Percentiles rank a stretch among this genome's conserved stretches.
Evolutionary conservation across 2,329 filamentous ascomycete genomes (phyloP).

Genomic region (Cladosporium halotolerans): DNA sequence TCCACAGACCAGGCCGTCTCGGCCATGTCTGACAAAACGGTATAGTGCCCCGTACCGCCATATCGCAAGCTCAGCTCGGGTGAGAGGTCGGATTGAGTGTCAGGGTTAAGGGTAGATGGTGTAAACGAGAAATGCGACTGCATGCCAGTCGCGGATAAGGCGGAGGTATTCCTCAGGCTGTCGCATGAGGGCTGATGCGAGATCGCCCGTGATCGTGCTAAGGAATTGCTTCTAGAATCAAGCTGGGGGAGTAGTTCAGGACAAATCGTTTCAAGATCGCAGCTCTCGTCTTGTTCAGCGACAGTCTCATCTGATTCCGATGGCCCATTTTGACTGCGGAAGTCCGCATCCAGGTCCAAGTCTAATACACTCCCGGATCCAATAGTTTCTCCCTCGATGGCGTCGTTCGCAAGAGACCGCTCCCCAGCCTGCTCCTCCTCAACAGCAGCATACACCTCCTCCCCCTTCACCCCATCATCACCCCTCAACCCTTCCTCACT

Average conservation of each 20-base stretch:
- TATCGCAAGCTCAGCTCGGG: background rate
- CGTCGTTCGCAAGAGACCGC: too few species aligned
- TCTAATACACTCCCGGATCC: too few species aligned
- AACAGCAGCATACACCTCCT: too few species aligned
- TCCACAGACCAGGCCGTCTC: conserved; percentile 7
- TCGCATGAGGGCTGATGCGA: conserved; percentile 9
- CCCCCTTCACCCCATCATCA: too few species aligned
- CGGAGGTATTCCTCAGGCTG: background rate
- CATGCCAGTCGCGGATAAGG: background rate
- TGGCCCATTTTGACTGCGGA: too few species aligned
- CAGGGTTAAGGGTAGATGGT: background rate
- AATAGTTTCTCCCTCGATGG: too few species aligned
- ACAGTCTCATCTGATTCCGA: too few species aligned
- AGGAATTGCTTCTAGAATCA: conserved; percentile 9
- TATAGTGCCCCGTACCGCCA: background rate
- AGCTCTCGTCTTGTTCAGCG: too few species aligned
- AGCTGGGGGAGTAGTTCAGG: conserved; percentile 10
- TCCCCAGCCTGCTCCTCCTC: too few species aligned
- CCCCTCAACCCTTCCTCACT: too few species aligned
- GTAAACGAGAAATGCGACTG: background rate
- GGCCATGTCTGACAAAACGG: conserved; percentile 2
- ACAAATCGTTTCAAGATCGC: too few species aligned
- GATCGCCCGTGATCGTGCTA: background rate
- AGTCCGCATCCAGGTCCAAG: too few species aligned
- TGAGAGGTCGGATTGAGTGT: background rate